These are phyloP conservation scores for Diaporthe vexans DNA, from an alignment of 2,329 filamentous ascomycete genomes.

Conservation along the genomic window DNA sequence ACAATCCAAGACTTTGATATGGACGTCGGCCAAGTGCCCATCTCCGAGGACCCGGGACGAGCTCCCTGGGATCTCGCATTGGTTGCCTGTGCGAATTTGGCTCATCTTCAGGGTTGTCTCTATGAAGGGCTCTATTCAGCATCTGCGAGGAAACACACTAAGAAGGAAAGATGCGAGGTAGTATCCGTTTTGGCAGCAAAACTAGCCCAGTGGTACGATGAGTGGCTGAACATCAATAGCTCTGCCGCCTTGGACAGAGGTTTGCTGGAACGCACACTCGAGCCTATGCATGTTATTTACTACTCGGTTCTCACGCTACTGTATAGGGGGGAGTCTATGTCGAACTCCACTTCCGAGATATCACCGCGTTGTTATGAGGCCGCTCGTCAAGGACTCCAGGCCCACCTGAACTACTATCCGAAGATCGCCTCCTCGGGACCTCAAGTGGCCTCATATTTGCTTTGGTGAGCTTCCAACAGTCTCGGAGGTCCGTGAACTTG, in stretches of 20 bases:
- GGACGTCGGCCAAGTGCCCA: not conserved
- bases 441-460: not conserved
- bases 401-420: not conserved
- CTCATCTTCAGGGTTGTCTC: not conserved
- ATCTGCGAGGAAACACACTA: not conserved
- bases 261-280: not conserved
- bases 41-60: not conserved
- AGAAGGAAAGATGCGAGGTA: not conserved
- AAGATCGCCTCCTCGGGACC: not conserved
- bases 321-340: not conserved
- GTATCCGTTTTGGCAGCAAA: not conserved
- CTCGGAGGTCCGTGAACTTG: not conserved
- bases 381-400: not conserved
- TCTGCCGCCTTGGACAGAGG: not conserved
- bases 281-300: slow-evolving; percentile 1
- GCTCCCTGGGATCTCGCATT: not conserved
- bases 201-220: not conserved
- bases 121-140: slow-evolving; percentile 8
- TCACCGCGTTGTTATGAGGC: slow-evolving; percentile 4
- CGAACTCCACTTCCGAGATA: not conserved
- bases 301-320: not conserved
- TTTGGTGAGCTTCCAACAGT: not conserved
- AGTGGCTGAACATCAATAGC: not conserved
- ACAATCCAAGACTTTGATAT: not conserved
- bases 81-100: not conserved